Conservation (phyloP, 805 yeast species). For the Barnettozyma sp. region DNA sequence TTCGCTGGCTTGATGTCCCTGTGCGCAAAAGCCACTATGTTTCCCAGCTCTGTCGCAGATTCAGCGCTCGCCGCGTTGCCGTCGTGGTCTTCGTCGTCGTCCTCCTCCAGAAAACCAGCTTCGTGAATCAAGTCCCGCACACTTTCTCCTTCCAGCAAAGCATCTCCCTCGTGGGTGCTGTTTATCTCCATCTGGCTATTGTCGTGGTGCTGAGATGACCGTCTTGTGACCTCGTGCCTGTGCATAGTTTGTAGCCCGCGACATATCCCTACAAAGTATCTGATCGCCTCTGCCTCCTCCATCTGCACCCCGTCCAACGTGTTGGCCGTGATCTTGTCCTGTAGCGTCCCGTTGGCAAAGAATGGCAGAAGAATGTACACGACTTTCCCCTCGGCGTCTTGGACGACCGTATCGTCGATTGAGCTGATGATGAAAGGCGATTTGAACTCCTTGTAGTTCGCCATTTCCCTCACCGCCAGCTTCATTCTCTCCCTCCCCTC, state of each 20-base stretch:
- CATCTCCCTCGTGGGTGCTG: constrained; percentile 21
- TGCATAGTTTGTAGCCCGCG: constrained; percentile 76
- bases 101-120: constrained; percentile 13
- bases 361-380: constrained; percentile 77
- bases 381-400: constrained; percentile 72
- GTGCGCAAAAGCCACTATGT: constrained; percentile 69
- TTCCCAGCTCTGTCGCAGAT: constrained; percentile 44
- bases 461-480: constrained; percentile 71
- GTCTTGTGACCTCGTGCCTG: constrained; percentile 17
- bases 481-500: constrained; percentile 74
- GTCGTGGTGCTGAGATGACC: too few species aligned
- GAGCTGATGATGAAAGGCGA: constrained; percentile 62
- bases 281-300: constrained; percentile 57
- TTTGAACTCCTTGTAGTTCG: constrained; percentile 62
- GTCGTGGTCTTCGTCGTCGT: constrained; percentile 24
- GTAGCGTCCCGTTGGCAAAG: constrained; percentile 66
- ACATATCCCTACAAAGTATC: constrained; percentile 60
- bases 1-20: constrained; percentile 87
- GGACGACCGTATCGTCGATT: constrained; percentile 63
- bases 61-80: too few species aligned
- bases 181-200: constrained; percentile 7
- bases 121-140: constrained; percentile 27
- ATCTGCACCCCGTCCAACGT: constrained; percentile 47
- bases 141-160: constrained; percentile 18
- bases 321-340: constrained; percentile 66